phyloP scores from a whole-genome alignment of 176 grass and related monocot species.

The Canna indica region DNA sequence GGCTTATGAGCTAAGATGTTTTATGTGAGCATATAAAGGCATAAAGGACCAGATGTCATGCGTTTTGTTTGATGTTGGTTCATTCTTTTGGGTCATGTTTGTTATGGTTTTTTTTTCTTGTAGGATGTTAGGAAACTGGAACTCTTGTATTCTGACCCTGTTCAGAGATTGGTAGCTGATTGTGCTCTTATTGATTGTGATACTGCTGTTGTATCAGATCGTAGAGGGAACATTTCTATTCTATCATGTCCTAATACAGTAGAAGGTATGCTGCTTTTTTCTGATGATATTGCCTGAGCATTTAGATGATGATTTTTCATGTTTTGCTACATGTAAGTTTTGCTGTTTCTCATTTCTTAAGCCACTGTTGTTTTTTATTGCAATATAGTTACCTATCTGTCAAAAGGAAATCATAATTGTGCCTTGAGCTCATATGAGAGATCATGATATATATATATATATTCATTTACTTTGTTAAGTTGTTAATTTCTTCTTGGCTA shows the following conservation, averaged over 20 bases:
- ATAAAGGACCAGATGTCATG: background rate
- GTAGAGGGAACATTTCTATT: constrained; percentile 83
- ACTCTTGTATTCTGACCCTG: constrained; percentile 68
- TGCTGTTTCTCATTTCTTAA: background rate
- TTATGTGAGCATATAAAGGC: background rate
- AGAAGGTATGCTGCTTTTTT: constrained; percentile 42
- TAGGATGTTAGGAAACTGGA: constrained; percentile 76
- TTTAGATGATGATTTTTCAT: background rate
- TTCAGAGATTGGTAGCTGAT: constrained; percentile 88
- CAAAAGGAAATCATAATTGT: too few relatives aligned
- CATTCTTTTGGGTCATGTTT: constrained; percentile 15
- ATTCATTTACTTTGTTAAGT: background rate
- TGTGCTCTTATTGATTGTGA: constrained; percentile 68
- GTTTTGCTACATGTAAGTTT: background rate
- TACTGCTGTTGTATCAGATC: constrained; percentile 87
- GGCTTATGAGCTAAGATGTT: background rate
- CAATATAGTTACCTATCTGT: too few relatives aligned
- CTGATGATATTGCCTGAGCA: background rate
- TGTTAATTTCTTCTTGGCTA: background rate
- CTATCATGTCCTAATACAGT: constrained; percentile 65
- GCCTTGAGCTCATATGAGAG: background rate
- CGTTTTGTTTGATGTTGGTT: constrained; percentile 9
- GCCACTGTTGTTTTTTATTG: too few relatives aligned
- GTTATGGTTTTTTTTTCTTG: constrained; percentile 15
- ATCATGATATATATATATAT: background rate